Evolutionary conservation across 83 land plant genomes (phyloP), one percentile per base, ranked within the genome.

Genomic region (Thuja plicata): DNA sequence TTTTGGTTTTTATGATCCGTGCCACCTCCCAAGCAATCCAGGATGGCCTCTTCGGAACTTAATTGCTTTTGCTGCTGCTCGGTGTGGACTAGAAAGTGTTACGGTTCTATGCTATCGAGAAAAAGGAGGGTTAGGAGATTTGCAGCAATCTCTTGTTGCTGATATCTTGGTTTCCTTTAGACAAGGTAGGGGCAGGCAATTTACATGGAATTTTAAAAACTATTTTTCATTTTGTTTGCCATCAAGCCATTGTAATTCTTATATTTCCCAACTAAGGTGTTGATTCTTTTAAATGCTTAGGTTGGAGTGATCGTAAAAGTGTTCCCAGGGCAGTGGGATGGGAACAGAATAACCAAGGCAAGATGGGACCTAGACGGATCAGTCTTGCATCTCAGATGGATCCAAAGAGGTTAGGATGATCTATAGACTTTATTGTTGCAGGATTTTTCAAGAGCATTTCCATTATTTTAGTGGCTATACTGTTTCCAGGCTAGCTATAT

Each of bases 11-110:
- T 99, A 99, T 94, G 99, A 99, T 87, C 99, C 99, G 60, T 97
- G 96, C 87, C 93, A 96, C 88, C 92, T 94, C 86, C 94, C 92
- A 86, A 94, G 80, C 35, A 92, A 96, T 92, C 99, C 99, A 35
- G 99, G 99, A 32, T 99, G 99, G 99, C 99, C 99, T 73, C 96
- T 97, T 71, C 93, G 99, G 86, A 99, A 99, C 93, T 93, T 94
- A 54, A 95, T 99, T 54, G 94, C 93, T n/a, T 92, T 96, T 87
- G 96, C 99, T 89, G 91, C 88, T 83, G 83, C 91, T 27, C 94
- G 96, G 87, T 97, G 99, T 97, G 91, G 90, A 17, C 74, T 92
- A 11, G 89, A 92, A 27, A 91, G 87, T 16, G 87, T 96, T 81
- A 89, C 87, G 54, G 95, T 97, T 87, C 88, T 99, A n/a, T 99